Percentiles rank a stretch among this genome's conserved stretches.
Conservation (phyloP, 2,329 filamentous ascomycete species). For the Amphichorda felina region DNA sequence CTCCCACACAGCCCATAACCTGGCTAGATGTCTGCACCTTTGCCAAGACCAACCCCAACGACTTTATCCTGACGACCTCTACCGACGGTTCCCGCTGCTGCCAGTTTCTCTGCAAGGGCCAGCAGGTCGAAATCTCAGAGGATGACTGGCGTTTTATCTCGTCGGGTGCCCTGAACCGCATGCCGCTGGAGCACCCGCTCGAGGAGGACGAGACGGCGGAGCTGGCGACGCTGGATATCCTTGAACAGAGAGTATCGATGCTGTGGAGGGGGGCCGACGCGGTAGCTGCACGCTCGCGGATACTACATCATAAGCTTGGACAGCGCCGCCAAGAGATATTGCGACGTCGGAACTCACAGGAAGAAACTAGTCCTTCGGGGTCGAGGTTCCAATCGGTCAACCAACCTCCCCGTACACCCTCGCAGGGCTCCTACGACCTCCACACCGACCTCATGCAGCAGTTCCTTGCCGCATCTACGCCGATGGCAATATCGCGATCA, state of each 20-base stretch:
- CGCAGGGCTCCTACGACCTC: slow-evolving; percentile 29
- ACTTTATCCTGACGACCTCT: slow-evolving; percentile 61
- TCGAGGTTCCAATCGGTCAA: slow-evolving; percentile 14
- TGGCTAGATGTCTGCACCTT: slow-evolving; percentile 85
- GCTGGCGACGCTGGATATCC: slow-evolving; percentile 68
- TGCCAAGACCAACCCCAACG: slow-evolving; percentile 65
- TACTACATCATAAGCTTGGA: slow-evolving; percentile 64
- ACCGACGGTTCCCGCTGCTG: slow-evolving; percentile 61
- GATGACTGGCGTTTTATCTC: slow-evolving; percentile 80
- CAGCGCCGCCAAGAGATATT: slow-evolving; percentile 18
- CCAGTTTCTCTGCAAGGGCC: slow-evolving; percentile 71
- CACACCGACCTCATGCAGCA: slow-evolving; percentile 45
- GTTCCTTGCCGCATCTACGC: slow-evolving; percentile 20
- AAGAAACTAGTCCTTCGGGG: slow-evolving; percentile 14
- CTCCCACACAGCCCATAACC: slow-evolving; percentile 50
- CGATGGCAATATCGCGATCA: slow-evolving; percentile 2
- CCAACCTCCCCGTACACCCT: slow-evolving; percentile 15
- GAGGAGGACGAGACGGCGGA: slow-evolving; percentile 82
- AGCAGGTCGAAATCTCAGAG: slow-evolving; percentile 74
- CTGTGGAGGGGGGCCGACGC: slow-evolving; percentile 75
- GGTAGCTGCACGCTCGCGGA: slow-evolving; percentile 48
- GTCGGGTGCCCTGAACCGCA: slow-evolving; percentile 69
- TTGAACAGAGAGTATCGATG: slow-evolving; percentile 65
- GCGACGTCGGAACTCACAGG: slow-evolving; percentile 12
- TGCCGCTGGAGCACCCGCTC: slow-evolving; percentile 67